phyloP scores from a whole-genome alignment of 768 basidiomycete species.

The Guyanaporus albipodus region DNA sequence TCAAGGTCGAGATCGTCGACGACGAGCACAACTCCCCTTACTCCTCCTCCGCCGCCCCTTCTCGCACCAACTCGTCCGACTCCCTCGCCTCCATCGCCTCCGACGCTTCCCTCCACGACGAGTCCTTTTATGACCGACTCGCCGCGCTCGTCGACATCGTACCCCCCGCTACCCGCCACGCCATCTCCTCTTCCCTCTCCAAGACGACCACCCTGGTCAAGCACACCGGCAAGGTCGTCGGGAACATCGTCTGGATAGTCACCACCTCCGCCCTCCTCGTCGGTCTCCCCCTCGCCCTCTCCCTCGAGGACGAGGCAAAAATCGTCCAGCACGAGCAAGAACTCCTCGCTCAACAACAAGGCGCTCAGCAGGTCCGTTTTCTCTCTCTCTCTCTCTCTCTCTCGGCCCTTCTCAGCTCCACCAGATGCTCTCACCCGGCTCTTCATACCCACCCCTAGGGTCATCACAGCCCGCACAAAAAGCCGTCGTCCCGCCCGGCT shows the following conservation, averaged over 20 bases:
- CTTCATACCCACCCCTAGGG: constrained; percentile 53
- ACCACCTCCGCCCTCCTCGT: constrained; percentile 93
- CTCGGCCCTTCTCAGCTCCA: constrained; percentile 6
- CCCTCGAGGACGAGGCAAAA: constrained; percentile 94
- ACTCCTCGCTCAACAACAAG: constrained; percentile 88
- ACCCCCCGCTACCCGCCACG: constrained; percentile 82
- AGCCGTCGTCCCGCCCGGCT: constrained; percentile 81
- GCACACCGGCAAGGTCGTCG: constrained; percentile 65
- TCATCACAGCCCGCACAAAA: constrained; percentile 35
- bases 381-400: not conserved
- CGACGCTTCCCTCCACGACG: constrained; percentile 62
- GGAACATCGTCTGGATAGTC: constrained; percentile 91
- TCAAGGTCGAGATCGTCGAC: constrained; percentile 89
- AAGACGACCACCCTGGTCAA: constrained; percentile 62
- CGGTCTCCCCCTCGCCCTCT: constrained; percentile 88
- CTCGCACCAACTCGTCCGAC: constrained; percentile 60
- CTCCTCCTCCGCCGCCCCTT: constrained; percentile 67
- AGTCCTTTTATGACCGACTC: constrained; percentile 84
- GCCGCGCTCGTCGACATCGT: constrained; percentile 94
- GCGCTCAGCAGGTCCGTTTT: constrained; percentile 76
- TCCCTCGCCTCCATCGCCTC: constrained; percentile 82
- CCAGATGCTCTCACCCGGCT: constrained; percentile 69
- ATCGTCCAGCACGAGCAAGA: constrained; percentile 93
- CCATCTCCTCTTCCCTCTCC: constrained; percentile 57
- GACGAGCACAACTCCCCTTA: constrained; percentile 79